phyloP scores from a whole-genome alignment of 192 early-diverging fungal genomes.

The Entrophospora sp. region DNA sequence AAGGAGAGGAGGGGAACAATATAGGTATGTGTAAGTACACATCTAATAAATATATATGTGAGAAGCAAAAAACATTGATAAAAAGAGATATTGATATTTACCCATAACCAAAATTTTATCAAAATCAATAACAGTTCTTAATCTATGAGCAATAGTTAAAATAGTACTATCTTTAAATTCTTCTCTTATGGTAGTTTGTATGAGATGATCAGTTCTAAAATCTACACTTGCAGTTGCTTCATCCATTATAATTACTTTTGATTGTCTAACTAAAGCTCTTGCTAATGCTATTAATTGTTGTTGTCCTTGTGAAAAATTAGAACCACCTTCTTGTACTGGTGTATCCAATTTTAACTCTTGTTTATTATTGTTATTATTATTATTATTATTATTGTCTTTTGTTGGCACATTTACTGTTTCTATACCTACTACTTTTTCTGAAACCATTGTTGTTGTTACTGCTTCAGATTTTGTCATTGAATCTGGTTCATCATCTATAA shows the following conservation, averaged over 20 bases:
- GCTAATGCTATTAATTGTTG: constrained; percentile 64
- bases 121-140: constrained; percentile 69
- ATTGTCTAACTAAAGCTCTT: constrained; percentile 55
- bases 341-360: constrained; percentile 46
- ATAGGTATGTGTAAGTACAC: too few relatives aligned
- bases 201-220: constrained; percentile 66
- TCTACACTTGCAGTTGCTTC: constrained; percentile 91
- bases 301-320: constrained; percentile 68
- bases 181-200: constrained; percentile 76
- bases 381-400: constrained; percentile 19
- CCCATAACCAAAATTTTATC: constrained; percentile 52
- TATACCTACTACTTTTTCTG: too few relatives aligned
- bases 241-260: constrained; percentile 67
- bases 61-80: neutral
- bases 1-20: neutral
- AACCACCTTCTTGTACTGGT: constrained; percentile 65
- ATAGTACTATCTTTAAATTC: constrained; percentile 65
- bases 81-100: neutral
- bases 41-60: too few relatives aligned
- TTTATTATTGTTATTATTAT: constrained; percentile 14
- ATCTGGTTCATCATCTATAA: neutral
- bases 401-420: neutral
- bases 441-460: too few relatives aligned
- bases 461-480: too few relatives aligned
- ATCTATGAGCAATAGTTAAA: constrained; percentile 78